Evolutionary conservation across 345 rosid genomes (phyloP).

Genomic region (Eucalyptus cloeziana): DNA sequence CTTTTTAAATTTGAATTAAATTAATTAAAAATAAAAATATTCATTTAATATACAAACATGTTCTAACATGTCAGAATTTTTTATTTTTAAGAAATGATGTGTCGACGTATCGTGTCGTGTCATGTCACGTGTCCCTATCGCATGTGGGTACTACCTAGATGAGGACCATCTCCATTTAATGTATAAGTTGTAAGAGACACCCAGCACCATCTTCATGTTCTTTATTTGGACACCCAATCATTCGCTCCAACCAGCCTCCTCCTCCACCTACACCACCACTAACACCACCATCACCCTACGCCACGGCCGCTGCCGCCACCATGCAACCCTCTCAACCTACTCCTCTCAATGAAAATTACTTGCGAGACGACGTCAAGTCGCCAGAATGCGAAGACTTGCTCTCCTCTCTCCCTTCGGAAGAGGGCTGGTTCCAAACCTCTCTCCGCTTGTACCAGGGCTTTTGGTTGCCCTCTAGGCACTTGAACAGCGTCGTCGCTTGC

Average conservation of each 20-base stretch:
- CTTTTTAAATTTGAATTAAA: too few relatives aligned
- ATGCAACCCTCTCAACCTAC: neutral
- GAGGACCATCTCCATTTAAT: too few relatives aligned
- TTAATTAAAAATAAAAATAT: too few relatives aligned
- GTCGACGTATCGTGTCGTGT: too few relatives aligned
- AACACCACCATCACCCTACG: neutral
- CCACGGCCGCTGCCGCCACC: neutral
- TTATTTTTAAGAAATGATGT: too few relatives aligned
- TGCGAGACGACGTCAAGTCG: neutral
- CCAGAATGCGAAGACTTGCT: neutral
- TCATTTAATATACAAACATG: too few relatives aligned
- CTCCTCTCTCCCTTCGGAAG: too few relatives aligned
- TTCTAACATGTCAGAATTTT: too few relatives aligned
- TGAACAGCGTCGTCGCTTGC: neutral
- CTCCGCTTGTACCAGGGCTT: neutral
- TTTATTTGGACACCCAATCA: neutral
- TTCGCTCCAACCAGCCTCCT: neutral
- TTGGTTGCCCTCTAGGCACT: neutral
- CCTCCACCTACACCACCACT: neutral
- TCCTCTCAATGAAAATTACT: neutral
- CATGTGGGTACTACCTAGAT: too few relatives aligned
- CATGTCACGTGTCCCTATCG: too few relatives aligned
- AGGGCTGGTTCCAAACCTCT: neutral
- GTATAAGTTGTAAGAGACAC: too few relatives aligned
- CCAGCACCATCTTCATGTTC: neutral